Percentiles rank a stretch among this genome's conserved stretches.
Evolutionary conservation across 768 basidiomycete genomes (phyloP).

Genomic region (Termitomyces sp.): DNA sequence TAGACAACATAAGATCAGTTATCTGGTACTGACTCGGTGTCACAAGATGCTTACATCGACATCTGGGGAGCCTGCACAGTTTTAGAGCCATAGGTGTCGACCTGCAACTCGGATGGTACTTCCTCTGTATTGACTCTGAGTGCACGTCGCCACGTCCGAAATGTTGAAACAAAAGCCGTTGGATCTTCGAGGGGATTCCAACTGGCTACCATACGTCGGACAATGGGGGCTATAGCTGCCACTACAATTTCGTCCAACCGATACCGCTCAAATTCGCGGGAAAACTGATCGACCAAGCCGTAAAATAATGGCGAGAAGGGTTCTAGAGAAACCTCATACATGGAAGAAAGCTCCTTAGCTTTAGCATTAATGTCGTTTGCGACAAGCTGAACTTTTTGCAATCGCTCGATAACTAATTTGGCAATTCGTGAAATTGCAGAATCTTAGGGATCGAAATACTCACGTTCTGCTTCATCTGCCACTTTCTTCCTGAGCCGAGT

Average conservation of each 20-base stretch:
- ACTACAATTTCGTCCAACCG: constrained; percentile 89
- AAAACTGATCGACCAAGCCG: constrained; percentile 64
- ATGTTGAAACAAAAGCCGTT: constrained; percentile 52
- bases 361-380: constrained; percentile 65
- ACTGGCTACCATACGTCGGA: constrained; percentile 64
- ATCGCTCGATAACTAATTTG: constrained; percentile 62
- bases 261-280: constrained; percentile 72
- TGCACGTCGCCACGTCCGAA: constrained; percentile 65
- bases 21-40: neutral
- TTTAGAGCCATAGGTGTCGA: constrained; percentile 55
- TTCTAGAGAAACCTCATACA: constrained; percentile 70
- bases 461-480: constrained; percentile 73
- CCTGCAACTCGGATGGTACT: constrained; percentile 35
- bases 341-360: constrained; percentile 57
- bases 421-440: neutral
- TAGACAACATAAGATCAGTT: constrained; percentile 17
- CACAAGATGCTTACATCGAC: constrained; percentile 29
- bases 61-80: constrained; percentile 24
- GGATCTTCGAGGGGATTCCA: constrained; percentile 90
- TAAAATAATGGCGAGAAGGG: constrained; percentile 70
- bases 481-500: constrained; percentile 62
- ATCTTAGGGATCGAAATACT: constrained; percentile 20
- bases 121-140: constrained; percentile 53
- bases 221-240: constrained; percentile 81
- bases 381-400: constrained; percentile 74